Base-by-base conservation (phyloP, 169 alveolate genomes). In the Cyclospora cayetanensis region DNA sequence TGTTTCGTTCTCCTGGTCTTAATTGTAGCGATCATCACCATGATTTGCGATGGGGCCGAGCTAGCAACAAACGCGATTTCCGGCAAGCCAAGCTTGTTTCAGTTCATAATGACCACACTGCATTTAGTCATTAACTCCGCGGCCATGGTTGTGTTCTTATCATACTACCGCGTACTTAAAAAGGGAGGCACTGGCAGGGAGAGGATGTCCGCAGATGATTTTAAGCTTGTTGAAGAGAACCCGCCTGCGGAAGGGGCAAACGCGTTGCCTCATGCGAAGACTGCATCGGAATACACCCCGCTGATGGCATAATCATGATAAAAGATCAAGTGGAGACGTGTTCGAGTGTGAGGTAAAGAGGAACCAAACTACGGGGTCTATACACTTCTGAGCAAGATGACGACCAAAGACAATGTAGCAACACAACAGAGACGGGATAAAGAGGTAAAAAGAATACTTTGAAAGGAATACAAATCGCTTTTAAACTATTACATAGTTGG, bases 131-230 rank as follows among this genome's bases (percentile, higher is more conserved):
- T 88, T 9, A 88, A 79, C 25, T 41, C 83, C n/a, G 80, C 74
- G 1, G 87, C 92, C 35, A 63, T 88, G 86, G 34, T 53, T n/a
- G 68, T 88, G n/a, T 70, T 88, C n/a, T 53, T 72, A 41, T 88
- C 92, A 4, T 88, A 88, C 60, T 88, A 88, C 52, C 27, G 68
- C 2, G 80, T 88, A 0, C 53, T 88, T 3, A 70, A 53, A 35
- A 70, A 60, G 3, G 92, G 92, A 12, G 92, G 92, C 50, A 70
- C 79, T 9, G 92, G 92, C 9, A 27, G 89, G 34, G 92, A 88
- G 46, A 29, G 83, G 9, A 79, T 63, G 53, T 60, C 87, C 4
- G 27, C 72, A 11, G 76, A 53, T 18, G 84, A 41, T 1, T n/a
- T 35, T 68, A 72, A 53, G 37, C 43, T 15, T 18, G 20, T 46